Evolutionary conservation across 169 alveolate species (phyloP).

Genomic region (Plasmodium vinckei): DNA sequence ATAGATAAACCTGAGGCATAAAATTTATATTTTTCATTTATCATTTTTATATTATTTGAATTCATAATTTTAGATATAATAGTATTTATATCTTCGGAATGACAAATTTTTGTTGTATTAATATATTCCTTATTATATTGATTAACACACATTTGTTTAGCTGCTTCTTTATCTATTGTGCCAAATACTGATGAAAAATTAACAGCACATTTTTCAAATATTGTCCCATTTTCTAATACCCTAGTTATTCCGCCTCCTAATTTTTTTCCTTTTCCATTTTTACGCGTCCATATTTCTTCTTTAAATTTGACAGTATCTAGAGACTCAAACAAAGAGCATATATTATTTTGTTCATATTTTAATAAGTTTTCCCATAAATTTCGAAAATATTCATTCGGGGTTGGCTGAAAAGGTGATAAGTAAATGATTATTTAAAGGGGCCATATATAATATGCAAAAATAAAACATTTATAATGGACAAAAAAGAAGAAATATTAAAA

Average conservation of each 20-base stretch:
- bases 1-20: conserved; percentile 91
- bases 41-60: conserved; percentile 54
- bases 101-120: conserved; percentile 26
- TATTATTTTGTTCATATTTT: conserved; percentile 54
- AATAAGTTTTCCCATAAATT: conserved; percentile 78
- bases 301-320: conserved; percentile 74
- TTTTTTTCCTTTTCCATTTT: conserved; percentile 65
- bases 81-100: conserved; percentile 41
- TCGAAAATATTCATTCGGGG: conserved; percentile 79
- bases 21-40: conserved; percentile 72
- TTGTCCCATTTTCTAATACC: conserved; percentile 86
- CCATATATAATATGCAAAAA: not conserved
- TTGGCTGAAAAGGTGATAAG: conserved; percentile 1
- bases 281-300: conserved; percentile 82
- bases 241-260: conserved; percentile 87
- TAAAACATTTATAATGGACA: not conserved
- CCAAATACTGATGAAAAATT: conserved; percentile 84
- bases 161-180: conserved; percentile 82
- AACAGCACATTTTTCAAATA: conserved; percentile 90
- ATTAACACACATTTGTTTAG: conserved; percentile 81
- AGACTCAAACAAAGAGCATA: conserved; percentile 70
- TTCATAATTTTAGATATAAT: conserved; percentile 52
- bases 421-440: no score
- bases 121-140: conserved; percentile 71
- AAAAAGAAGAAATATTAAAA: not conserved